Percentiles rank a stretch among this genome's conserved stretches.
Conservation (phyloP, 2,329 filamentous ascomycete genomes). For the Exophiala spinifera region DNA sequence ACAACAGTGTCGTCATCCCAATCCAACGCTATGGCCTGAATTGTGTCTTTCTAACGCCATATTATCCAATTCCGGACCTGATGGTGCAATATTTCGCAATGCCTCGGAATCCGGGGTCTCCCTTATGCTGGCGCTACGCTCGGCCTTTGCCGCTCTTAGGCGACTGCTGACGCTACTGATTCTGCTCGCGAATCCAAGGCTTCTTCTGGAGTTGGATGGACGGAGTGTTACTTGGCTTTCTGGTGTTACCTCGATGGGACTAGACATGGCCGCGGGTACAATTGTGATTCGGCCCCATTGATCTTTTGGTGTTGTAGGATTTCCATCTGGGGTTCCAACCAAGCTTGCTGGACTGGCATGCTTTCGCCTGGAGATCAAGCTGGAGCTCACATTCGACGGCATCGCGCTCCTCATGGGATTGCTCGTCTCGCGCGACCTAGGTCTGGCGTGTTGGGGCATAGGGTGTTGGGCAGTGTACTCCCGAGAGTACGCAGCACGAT, state of each 20-base stretch:
- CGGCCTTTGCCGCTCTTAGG: constrained; percentile 24
- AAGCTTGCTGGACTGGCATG: constrained; percentile 17
- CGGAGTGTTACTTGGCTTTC: constrained; percentile 12
- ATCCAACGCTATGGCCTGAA: constrained; percentile 17
- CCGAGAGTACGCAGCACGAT: constrained; percentile 32
- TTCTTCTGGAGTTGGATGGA: constrained; percentile 19
- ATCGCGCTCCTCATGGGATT: constrained; percentile 21
- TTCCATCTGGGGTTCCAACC: constrained; percentile 11
- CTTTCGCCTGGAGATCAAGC: constrained; percentile 26
- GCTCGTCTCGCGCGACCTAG: constrained; percentile 9
- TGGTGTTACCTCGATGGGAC: constrained; percentile 21
- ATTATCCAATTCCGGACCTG: constrained; percentile 21
- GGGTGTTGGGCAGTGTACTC: constrained; percentile 35
- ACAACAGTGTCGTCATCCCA: constrained; percentile 2
- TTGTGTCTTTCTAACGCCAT: constrained; percentile 18
- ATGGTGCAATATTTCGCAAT: constrained; percentile 17
- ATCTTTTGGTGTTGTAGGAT: constrained; percentile 21
- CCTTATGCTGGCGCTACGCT: constrained; percentile 15
- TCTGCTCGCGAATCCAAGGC: constrained; percentile 27
- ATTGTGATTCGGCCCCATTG: constrained; percentile 28
- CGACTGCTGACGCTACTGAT: constrained; percentile 28
- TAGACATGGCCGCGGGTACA: constrained; percentile 18
- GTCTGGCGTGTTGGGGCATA: constrained; percentile 26
- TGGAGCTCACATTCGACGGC: constrained; percentile 23
- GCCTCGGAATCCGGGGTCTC: constrained; percentile 10